These are phyloP conservation scores for Hibiscus trionum DNA, from an alignment of 345 rosid genomes.

Conservation along the genomic window DNA sequence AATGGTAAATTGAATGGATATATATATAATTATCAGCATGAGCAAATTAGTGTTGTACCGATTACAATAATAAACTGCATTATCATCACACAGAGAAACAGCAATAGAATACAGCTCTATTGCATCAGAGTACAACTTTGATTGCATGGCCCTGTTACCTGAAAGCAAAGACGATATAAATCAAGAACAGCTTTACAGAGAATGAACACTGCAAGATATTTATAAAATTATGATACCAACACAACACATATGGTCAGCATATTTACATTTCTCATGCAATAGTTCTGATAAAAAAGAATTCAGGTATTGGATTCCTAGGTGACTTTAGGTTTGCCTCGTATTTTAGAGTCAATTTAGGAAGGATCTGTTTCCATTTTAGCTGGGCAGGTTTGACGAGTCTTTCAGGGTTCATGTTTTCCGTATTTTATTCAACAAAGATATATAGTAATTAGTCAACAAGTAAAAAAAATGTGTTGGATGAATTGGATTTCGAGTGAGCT, in stretches of 20 bases:
- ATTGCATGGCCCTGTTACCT: slow-evolving; percentile 89
- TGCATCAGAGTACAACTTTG: slow-evolving; percentile 56
- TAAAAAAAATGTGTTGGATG: neutral
- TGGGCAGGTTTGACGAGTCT: neutral
- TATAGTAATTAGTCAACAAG: neutral
- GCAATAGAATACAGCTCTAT: slow-evolving; percentile 71
- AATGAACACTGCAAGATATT: neutral
- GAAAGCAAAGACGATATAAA: slow-evolving; percentile 19
- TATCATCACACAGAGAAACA: slow-evolving; percentile 49
- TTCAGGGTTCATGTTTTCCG: neutral
- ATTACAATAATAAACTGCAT: slow-evolving; percentile 85
- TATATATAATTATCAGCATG: neutral
- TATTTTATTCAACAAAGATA: no score
- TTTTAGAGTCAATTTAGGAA: neutral
- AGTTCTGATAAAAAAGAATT: neutral
- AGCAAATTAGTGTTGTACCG: slow-evolving; percentile 37
- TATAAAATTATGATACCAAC: neutral
- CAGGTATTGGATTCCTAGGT: neutral
- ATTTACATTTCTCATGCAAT: neutral
- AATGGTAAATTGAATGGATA: neutral
- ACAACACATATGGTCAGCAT: neutral
- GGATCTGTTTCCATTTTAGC: neutral
- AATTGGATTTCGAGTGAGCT: neutral
- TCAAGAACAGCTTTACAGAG: slow-evolving; percentile 12
- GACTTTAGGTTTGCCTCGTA: neutral